Conservation (phyloP, 768 basidiomycete species). For the Lactifluus echinatus region DNA sequence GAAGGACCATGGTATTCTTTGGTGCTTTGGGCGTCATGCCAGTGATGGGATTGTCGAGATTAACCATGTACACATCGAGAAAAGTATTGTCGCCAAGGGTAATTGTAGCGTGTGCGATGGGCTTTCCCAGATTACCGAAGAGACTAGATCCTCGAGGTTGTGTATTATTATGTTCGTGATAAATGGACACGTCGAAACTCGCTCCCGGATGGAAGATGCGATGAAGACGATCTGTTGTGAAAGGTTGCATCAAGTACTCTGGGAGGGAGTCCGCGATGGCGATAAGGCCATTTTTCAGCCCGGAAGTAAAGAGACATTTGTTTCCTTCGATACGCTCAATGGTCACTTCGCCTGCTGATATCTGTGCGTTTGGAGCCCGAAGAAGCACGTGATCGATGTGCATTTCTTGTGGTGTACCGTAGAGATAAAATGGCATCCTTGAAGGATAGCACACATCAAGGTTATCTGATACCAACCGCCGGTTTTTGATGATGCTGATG, state of each 20-base stretch:
- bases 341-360: constrained; percentile 18
- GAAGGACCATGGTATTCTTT: constrained; percentile 1
- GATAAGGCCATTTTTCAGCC: constrained; percentile 18
- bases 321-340: constrained; percentile 12
- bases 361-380: constrained; percentile 21
- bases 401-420: constrained; percentile 26
- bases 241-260: constrained; percentile 21
- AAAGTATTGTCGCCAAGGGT: constrained; percentile 16
- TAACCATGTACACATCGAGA: constrained; percentile 16
- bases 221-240: not conserved
- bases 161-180: constrained; percentile 7
- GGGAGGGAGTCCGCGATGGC: constrained; percentile 16
- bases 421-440: constrained; percentile 35
- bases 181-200: constrained; percentile 13
- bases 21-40: not conserved
- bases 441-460: constrained; percentile 28
- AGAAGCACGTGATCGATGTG: constrained; percentile 32
- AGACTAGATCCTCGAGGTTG: constrained; percentile 15
- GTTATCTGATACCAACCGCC: constrained; percentile 25
- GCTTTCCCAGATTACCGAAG: constrained; percentile 4
- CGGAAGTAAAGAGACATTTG: not conserved
- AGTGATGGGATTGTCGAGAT: constrained; percentile 3
- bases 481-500: constrained; percentile 28
- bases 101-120: constrained; percentile 18
- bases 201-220: constrained; percentile 15